A percentile compares a stretch with the other conserved stretches of the same genome.
Conservation (phyloP, 73 alveolate genomes). For the Tetrahymena malaccensis region DNA sequence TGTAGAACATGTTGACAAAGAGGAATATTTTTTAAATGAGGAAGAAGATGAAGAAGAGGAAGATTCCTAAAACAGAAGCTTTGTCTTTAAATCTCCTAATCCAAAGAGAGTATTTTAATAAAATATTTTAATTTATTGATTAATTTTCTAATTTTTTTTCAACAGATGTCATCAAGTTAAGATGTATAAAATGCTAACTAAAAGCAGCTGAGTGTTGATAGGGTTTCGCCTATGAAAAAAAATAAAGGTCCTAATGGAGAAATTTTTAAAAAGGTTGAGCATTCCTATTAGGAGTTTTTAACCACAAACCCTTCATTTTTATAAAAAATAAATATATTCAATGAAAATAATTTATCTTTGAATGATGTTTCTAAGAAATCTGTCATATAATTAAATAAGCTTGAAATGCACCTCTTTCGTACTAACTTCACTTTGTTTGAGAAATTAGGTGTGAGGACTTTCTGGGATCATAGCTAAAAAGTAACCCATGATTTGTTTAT, state of each 20-base stretch:
- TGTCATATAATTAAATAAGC: background rate
- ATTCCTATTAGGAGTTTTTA: background rate
- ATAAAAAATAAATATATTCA: background rate
- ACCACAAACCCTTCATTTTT: background rate
- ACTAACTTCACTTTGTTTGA: conserved; percentile 11
- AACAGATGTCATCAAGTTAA: background rate
- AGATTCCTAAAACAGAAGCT: background rate
- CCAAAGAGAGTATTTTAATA: background rate
- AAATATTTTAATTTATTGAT: no score
- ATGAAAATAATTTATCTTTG: background rate
- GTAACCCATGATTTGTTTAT: conserved; percentile 22
- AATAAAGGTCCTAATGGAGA: background rate
- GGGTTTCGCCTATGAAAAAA: background rate
- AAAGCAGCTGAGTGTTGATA: background rate
- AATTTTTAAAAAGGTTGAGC: background rate
- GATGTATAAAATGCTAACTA: background rate
- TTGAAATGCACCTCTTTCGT: conserved; percentile 7
- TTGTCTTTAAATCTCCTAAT: background rate
- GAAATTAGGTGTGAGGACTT: conserved; percentile 15
- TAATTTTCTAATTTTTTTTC: background rate
- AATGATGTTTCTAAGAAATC: background rate
- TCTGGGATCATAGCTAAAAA: conserved; percentile 22
- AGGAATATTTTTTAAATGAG: background rate
- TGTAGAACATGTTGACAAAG: background rate
- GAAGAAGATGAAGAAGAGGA: background rate